Conservation (phyloP, 1,284 basidiomycete genomes). For the Tilletia horrida region DNA sequence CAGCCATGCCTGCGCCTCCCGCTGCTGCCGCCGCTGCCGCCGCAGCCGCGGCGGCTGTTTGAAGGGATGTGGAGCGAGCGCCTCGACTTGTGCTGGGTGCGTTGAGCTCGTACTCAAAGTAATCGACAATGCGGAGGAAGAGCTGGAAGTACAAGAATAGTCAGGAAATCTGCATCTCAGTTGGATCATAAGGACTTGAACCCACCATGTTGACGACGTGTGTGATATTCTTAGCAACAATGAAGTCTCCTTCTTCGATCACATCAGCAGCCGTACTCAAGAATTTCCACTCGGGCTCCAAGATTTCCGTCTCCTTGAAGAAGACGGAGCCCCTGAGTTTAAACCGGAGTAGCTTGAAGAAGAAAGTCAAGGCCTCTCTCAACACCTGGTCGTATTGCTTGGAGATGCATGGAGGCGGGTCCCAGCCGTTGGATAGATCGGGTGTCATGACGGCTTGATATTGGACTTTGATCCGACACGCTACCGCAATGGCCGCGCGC, state of each 20-base stretch:
- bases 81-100: conserved; percentile 61
- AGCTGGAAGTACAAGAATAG: conserved; percentile 29
- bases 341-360: conserved; percentile 92
- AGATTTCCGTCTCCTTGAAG: conserved; percentile 94
- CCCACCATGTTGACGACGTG: conserved; percentile 46
- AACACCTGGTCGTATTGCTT: conserved; percentile 86
- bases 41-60: neutral
- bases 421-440: conserved; percentile 83
- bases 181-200: neutral
- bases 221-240: conserved; percentile 66
- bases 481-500: conserved; percentile 83
- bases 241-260: conserved; percentile 78
- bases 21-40: neutral
- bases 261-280: conserved; percentile 89
- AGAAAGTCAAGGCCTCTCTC: conserved; percentile 79
- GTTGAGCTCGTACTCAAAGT: conserved; percentile 88
- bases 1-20: neutral
- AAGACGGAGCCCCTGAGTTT: conserved; percentile 94
- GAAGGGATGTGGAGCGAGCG: neutral
- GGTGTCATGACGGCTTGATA: conserved; percentile 76
- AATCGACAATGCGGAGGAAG: conserved; percentile 74
- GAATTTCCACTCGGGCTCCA: conserved; percentile 94
- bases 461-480: conserved; percentile 89
- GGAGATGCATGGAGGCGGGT: conserved; percentile 75
- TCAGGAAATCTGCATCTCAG: neutral